Base-by-base conservation (phyloP, 2,329 filamentous ascomycete genomes). In the Arthrobotrys conoides region DNA sequence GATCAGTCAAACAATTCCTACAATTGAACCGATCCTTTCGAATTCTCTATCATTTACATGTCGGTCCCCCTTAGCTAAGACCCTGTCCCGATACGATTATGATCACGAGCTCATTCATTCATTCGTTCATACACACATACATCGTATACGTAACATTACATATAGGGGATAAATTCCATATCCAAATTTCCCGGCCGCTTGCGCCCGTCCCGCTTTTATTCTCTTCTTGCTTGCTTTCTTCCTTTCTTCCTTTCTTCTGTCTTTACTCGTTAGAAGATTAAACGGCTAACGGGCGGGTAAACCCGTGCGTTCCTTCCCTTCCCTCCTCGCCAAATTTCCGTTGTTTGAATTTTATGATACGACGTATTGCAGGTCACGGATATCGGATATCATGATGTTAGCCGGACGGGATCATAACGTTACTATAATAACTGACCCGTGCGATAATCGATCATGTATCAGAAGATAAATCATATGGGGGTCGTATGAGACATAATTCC, bases 251-350 rank as follows among this genome's bases (percentile, higher is more conserved):
- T 30, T 30, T 30, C 27, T 30, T 16, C 12, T 41, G 3, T 16
- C 12, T 41, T 12, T 41, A 12, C 14, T 16, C 8, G 38, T 41
- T 41, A 16, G 38, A 36, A n/a, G 30, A 20, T 20, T 38, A 59
- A 59, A 38, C 27, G 53, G 53, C 53, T 59, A 59, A 59, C 53
- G 53, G 53, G 53, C 53, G 53, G 53, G 53, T 59, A 59, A 59
- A 59, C 53, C 53, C 53, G 53, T 59, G 5, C n/a, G 53, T 22
- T 8, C 12, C 49, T 27, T 27, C 20, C 18, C 16, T 27, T 38
- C 18, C 16, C 53, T 59, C 16, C 53, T 59, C 53, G 53, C 53
- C 53, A 59, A 59, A 59, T 55, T 55, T 33, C 53, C 30, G 27
- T 38, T 59, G 53, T 59, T 38, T 36, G n/a, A 3, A 22, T 38